These are phyloP conservation scores for Alternaria consortialis DNA, from an alignment of 2,329 filamentous ascomycete genomes.

Conservation along the genomic window DNA sequence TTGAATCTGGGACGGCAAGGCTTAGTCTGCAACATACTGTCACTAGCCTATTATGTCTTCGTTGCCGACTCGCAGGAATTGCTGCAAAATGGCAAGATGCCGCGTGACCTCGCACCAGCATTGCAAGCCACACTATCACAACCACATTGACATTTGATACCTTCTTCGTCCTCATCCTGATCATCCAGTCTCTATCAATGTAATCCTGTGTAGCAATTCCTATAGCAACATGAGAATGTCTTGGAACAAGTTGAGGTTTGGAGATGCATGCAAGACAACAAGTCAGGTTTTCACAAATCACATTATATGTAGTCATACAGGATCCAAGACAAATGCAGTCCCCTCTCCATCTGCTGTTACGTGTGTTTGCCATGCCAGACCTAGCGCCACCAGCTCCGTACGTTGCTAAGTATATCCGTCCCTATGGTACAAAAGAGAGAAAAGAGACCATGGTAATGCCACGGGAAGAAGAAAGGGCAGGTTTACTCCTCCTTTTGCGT, in stretches of 20 bases:
- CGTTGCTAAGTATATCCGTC: conserved; percentile 22
- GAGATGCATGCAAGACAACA: background rate
- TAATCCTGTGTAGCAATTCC: background rate
- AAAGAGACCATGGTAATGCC: conserved; percentile 7
- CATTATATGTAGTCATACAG: conserved; percentile 23
- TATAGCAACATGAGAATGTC: background rate
- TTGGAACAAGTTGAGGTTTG: background rate
- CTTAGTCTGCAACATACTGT: conserved; percentile 1
- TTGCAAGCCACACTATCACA: background rate
- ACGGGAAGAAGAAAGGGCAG: background rate
- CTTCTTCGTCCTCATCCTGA: background rate
- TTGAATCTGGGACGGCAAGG: background rate
- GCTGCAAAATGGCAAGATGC: background rate
- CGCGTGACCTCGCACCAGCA: background rate
- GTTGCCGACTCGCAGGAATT: background rate
- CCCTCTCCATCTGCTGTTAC: conserved; percentile 7
- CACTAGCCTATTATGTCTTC: background rate
- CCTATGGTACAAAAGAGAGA: conserved; percentile 26
- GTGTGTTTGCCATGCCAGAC: conserved; percentile 4
- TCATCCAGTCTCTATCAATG: background rate
- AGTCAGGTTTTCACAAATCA: background rate
- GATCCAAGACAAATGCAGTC: conserved; percentile 7
- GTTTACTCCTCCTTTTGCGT: conserved; percentile 36
- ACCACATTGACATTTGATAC: background rate
- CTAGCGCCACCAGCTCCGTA: conserved; percentile 23